Conservation (phyloP, 805 yeast species). For the Komagataella populi region DNA sequence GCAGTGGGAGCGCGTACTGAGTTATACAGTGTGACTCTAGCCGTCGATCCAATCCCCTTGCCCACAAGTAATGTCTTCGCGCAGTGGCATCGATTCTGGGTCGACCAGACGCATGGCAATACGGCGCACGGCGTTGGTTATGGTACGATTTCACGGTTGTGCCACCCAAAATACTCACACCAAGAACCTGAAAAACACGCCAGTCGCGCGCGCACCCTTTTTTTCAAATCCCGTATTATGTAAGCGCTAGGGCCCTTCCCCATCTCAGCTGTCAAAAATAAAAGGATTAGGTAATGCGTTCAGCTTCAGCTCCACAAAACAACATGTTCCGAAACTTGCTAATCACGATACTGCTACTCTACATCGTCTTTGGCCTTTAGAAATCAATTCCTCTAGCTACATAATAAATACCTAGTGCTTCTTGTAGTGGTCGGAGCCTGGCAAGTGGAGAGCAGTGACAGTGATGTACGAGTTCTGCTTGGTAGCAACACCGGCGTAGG, state of each 20-base stretch:
- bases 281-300: neutral
- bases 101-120: neutral
- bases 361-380: neutral
- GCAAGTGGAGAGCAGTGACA: conserved; percentile 17
- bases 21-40: neutral
- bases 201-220: too few species aligned
- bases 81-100: neutral
- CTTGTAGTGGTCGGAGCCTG: conserved; percentile 6
- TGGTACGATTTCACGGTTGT: neutral
- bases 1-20: neutral
- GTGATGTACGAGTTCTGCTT: conserved; percentile 48
- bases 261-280: neutral
- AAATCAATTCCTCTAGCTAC: neutral
- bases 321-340: neutral
- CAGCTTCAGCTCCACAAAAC: neutral
- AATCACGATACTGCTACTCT: neutral
- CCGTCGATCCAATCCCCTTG: neutral
- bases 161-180: neutral
- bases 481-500: conserved; percentile 57
- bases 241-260: neutral
- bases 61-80: neutral
- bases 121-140: neutral
- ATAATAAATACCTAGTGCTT: neutral
- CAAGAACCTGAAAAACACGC: neutral
- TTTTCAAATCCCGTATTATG: too few species aligned